These are phyloP conservation scores for Aaosphaeria pasadenensis DNA, from an alignment of 2,329 filamentous ascomycete genomes.

Conservation along the genomic window DNA sequence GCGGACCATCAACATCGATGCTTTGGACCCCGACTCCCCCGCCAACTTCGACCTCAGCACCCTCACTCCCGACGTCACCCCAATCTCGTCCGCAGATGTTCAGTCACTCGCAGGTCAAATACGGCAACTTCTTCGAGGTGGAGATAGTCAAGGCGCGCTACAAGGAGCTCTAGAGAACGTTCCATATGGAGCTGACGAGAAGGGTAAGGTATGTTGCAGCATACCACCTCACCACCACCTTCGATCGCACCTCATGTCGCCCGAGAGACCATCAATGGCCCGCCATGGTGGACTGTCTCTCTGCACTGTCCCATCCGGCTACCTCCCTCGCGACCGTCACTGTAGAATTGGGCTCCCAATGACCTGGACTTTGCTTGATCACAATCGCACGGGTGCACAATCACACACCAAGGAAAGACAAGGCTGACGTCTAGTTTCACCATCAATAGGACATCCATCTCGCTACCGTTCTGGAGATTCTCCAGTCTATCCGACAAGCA, in stretches of 20 bases:
- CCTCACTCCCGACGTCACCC: constrained; percentile 72
- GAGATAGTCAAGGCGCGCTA: constrained; percentile 83
- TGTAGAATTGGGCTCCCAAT: constrained; percentile 21
- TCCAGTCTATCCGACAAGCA: constrained; percentile 92
- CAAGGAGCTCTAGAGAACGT: constrained; percentile 80
- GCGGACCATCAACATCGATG: constrained; percentile 93
- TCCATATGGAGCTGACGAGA: constrained; percentile 62
- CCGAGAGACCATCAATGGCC: constrained; percentile 4
- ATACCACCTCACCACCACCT: constrained; percentile 10
- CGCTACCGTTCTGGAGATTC: constrained; percentile 83
- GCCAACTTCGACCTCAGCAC: constrained; percentile 88
- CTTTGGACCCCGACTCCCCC: constrained; percentile 83
- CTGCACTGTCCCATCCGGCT: constrained; percentile 8
- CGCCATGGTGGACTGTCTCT: constrained; percentile 20
- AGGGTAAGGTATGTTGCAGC: constrained; percentile 48
- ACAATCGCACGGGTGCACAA: constrained; percentile 15
- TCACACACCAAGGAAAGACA: constrained; percentile 13
- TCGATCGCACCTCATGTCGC: constrained; percentile 4
- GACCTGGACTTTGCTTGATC: constrained; percentile 12
- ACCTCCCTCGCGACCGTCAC: constrained; percentile 17
- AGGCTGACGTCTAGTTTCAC: constrained; percentile 26
- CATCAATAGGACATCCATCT: constrained; percentile 72
- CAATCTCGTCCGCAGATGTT: constrained; percentile 73
- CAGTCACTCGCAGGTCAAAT: constrained; percentile 77
- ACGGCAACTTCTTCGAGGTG: constrained; percentile 80